Conservation (phyloP, 192 early-diverging fungal genomes). For the Coemansia sp. region DNA sequence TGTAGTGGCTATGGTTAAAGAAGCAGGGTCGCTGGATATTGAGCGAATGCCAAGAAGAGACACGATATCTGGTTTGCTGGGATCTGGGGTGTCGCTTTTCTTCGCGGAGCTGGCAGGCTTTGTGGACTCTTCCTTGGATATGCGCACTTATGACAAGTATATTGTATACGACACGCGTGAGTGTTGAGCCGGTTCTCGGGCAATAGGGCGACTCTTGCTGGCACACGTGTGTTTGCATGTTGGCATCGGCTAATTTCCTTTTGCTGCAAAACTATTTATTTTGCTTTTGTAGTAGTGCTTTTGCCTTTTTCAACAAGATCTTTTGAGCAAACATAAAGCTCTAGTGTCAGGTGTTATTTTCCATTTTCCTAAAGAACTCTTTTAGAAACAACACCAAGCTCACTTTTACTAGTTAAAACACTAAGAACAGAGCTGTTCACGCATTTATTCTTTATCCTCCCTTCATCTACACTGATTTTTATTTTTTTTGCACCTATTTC, state of each 20-base stretch:
- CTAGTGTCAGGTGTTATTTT: not conserved
- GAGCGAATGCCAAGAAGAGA: not conserved
- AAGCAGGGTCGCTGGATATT: not conserved
- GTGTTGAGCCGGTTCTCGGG: not conserved
- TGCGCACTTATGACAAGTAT: slow-evolving; percentile 32
- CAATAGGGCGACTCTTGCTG: not conserved
- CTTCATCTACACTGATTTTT: not conserved
- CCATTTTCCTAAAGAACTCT: not conserved
- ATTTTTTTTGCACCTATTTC: not conserved
- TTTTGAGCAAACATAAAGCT: not conserved
- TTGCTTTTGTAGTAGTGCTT: not conserved
- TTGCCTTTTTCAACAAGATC: not conserved
- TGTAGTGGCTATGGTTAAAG: slow-evolving; percentile 12
- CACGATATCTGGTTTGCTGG: slow-evolving; percentile 1
- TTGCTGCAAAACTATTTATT: not conserved
- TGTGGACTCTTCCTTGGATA: slow-evolving; percentile 28
- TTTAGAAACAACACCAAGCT: not conserved
- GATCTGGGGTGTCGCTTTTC: slow-evolving; percentile 11
- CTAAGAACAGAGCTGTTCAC: not conserved
- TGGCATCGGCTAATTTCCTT: not conserved
- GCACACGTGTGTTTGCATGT: not conserved
- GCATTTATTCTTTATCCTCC: not conserved
- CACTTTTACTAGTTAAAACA: not conserved
- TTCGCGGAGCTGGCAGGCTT: slow-evolving; percentile 27
- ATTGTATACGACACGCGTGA: slow-evolving; percentile 18